Base-by-base conservation (phyloP, 108 stramenopile species). In the Conticribra guillardii region DNA sequence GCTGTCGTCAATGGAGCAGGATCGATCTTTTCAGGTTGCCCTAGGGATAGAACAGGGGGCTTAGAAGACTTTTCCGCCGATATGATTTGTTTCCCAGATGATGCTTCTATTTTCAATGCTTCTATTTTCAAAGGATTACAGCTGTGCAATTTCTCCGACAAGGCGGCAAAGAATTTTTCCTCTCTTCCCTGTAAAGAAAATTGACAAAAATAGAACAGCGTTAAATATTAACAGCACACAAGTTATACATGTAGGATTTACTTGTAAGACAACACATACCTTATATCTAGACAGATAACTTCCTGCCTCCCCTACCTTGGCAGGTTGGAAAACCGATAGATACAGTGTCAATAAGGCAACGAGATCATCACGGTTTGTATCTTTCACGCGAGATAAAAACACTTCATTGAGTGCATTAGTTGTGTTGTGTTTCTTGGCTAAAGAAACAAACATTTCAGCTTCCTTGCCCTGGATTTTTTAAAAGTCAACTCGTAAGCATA, bases 381-480 rank as follows among this genome's bases (percentile, higher is more conserved):
- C 27, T 15, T 58, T 41, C 19, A 73, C 41, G 11, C 59, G 23
- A 22, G 60, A 50, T 11, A 50, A 3, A 29, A 63, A 73, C 0
- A 56, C 44, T 0, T 47, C 24, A 30, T 73, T 64, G 7, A 80
- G 61, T 8, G 79, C 59, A 66, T 80, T 80, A 2, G 53, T 50
- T 17, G 61, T 45, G 37, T 68, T 31, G 41, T 73, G 67, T 55
- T 71, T 72, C 31, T 52, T 63, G 5, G 71, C 58, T 11, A 79
- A 52, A 48, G 54, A 30, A 0, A 54, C 49, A 64, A 61, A 65
- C 0, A 80, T 49, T 29, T 71, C 63, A 19, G 64, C 34, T 54
- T 79, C 79, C 44, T 62, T 72, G 18, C 79, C 79, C 46, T 59
- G 50, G 2, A 53, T 14, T 19, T 2, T 31, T 11, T 22, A 21